These are phyloP conservation scores for Gossypium turneri DNA, from an alignment of 345 rosid genomes.

Conservation along the genomic window DNA sequence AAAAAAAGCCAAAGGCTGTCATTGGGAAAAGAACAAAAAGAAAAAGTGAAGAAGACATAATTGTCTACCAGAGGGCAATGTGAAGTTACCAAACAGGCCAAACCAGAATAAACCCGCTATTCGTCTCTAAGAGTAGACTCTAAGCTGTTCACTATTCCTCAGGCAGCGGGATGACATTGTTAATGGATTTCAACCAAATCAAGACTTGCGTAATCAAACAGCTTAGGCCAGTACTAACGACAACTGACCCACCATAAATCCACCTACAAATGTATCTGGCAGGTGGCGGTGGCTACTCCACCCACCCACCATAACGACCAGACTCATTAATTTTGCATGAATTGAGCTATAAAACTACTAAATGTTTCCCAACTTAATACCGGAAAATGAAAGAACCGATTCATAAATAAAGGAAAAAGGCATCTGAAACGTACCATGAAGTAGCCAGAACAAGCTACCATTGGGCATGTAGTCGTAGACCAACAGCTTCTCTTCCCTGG, in stretches of 20 bases:
- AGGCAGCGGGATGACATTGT: too few species aligned
- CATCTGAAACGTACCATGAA: conserved; percentile 62
- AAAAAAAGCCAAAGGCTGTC: conserved; percentile 6
- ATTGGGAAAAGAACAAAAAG: conserved; percentile 13
- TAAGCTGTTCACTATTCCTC: neutral
- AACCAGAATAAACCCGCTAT: too few species aligned
- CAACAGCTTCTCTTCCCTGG: conserved; percentile 86
- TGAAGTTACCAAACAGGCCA: neutral
- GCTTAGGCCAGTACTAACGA: neutral
- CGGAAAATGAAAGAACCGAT: neutral
- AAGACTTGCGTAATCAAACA: neutral
- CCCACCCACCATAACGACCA: conserved; percentile 1
- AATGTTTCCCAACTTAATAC: neutral
- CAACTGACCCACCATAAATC: neutral
- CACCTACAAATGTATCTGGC: neutral
- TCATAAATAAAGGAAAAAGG: neutral
- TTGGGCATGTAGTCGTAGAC: conserved; percentile 88
- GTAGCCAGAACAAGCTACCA: conserved; percentile 89
- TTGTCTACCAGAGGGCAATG: conserved; percentile 10
- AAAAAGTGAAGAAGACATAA: conserved; percentile 14
- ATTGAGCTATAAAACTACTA: neutral
- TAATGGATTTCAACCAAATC: neutral
- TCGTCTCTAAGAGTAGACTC: too few species aligned
- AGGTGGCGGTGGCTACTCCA: neutral
- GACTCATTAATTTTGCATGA: neutral